phyloP scores from a whole-genome alignment of 2,329 filamentous ascomycete genomes.

The Phyllosticta paracitricarpa region DNA sequence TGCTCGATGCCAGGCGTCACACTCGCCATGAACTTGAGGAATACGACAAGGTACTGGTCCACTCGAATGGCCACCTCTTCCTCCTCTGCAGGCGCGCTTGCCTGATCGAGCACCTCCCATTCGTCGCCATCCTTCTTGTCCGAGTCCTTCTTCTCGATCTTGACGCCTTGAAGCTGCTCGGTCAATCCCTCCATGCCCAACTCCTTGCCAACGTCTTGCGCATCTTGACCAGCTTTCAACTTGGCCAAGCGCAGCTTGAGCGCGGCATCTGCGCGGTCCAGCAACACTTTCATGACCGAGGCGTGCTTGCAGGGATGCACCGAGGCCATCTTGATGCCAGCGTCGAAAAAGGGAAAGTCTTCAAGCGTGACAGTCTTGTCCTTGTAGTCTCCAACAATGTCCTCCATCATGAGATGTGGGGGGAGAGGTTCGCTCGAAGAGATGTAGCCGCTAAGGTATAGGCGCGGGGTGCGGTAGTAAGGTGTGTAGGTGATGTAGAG shows the following conservation, averaged over 20 bases:
- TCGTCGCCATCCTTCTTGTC: constrained; percentile 43
- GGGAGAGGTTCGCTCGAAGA: constrained; percentile 70
- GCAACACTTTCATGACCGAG: constrained; percentile 92
- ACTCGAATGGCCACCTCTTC: constrained; percentile 75
- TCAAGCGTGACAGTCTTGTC: constrained; percentile 98
- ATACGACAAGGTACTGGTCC: constrained; percentile 82
- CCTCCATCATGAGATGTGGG: constrained; percentile 86
- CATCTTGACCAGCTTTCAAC: constrained; percentile 51
- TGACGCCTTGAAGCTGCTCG: constrained; percentile 60
- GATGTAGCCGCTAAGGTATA: constrained; percentile 88
- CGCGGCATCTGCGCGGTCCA: constrained; percentile 89
- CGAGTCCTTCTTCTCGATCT: constrained; percentile 41
- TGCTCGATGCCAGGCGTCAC: constrained; percentile 97
- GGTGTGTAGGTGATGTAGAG: constrained; percentile 97
- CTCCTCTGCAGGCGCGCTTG: constrained; percentile 51
- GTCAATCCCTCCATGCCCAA: constrained; percentile 76
- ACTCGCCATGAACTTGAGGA: constrained; percentile 62
- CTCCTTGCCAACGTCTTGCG: constrained; percentile 37
- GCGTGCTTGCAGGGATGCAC: constrained; percentile 97
- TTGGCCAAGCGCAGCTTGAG: constrained; percentile 82
- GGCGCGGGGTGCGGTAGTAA: constrained; percentile 89
- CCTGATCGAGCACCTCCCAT: constrained; percentile 51
- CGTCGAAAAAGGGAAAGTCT: constrained; percentile 90
- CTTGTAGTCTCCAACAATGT: constrained; percentile 92
- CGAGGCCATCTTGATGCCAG: constrained; percentile 87